Evolutionary conservation across 495 filamentous ascomycete genomes (phyloP).

Genomic region (Antarctomyces pellizariae): DNA sequence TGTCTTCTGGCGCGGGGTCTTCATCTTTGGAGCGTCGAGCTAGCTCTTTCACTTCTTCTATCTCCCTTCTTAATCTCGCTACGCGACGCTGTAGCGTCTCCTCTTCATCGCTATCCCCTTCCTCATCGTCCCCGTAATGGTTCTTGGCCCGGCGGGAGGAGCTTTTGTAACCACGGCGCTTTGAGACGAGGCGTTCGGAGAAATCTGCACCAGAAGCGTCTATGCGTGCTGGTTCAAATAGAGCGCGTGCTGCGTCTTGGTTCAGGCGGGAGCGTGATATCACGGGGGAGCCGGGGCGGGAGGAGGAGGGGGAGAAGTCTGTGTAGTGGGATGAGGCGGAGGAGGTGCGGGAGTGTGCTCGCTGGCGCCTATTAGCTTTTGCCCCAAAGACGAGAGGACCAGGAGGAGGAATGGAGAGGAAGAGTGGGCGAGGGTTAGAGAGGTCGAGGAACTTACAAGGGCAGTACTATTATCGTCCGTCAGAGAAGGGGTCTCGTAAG

Average conservation of each 20-base stretch:
- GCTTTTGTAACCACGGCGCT: constrained; percentile 59
- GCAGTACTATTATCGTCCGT: constrained; percentile 71
- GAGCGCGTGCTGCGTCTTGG: constrained; percentile 51
- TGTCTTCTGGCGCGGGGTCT: no score
- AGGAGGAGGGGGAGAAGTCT: no score
- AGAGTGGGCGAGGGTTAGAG: no score
- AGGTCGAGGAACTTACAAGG: constrained; percentile 28
- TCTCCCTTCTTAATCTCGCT: constrained; percentile 51
- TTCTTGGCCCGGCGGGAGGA: constrained; percentile 37
- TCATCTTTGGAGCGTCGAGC: constrained; percentile 16
- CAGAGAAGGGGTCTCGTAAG: constrained; percentile 86
- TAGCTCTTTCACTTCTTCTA: constrained; percentile 45
- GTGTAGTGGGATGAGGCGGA: no score
- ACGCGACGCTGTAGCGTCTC: constrained; percentile 54
- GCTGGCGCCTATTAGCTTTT: no score
- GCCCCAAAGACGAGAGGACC: no score
- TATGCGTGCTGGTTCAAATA: constrained; percentile 50
- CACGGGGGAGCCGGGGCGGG: constrained; percentile 27
- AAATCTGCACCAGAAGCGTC: constrained; percentile 58
- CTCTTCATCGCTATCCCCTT: constrained; percentile 44
- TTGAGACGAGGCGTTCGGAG: constrained; percentile 55
- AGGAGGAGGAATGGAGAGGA: no score
- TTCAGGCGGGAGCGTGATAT: constrained; percentile 55
- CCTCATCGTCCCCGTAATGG: constrained; percentile 34
- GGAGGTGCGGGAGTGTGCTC: no score